A percentile compares a stretch with the other conserved stretches of the same genome.
Evolutionary conservation across 2,329 filamentous ascomycete genomes (phyloP).

Genomic region (Diaporthe citri): DNA sequence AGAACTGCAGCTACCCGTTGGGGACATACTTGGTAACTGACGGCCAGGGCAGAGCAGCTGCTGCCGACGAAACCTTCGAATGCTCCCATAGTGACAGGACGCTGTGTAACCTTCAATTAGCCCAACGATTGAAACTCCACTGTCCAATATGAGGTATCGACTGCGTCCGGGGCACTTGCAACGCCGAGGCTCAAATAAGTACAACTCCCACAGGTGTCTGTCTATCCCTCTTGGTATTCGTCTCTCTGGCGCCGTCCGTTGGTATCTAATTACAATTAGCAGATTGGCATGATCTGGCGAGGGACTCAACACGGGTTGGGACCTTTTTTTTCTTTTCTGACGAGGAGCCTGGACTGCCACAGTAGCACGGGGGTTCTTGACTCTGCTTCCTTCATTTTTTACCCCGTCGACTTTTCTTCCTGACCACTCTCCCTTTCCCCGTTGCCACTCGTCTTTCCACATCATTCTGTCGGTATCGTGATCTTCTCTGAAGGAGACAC

Average conservation of each 20-base stretch:
- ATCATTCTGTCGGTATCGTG: background rate
- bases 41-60: constrained; percentile 11
- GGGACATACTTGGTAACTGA: constrained; percentile 18
- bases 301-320: constrained; percentile 2
- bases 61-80: constrained; percentile 31
- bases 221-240: constrained; percentile 16
- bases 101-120: constrained; percentile 34
- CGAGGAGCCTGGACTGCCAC: constrained; percentile 5
- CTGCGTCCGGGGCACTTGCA: constrained; percentile 9
- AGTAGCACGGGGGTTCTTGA: constrained; percentile 8
- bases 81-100: constrained; percentile 29
- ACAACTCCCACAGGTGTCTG: constrained; percentile 23
- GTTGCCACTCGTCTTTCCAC: background rate
- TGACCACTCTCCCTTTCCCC: background rate
- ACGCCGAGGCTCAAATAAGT: constrained; percentile 27
- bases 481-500: constrained; percentile 5
- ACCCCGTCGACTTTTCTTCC: background rate
- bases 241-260: constrained; percentile 25
- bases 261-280: constrained; percentile 17
- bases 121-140: constrained; percentile 14
- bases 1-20: constrained; percentile 35
- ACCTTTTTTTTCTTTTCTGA: constrained; percentile 4
- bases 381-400: constrained; percentile 15
- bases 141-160: constrained; percentile 28
- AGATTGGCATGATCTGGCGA: constrained; percentile 28